A percentile compares a stretch with the other conserved stretches of the same genome.
Evolutionary conservation across 2,329 filamentous ascomycete genomes (phyloP).

Genomic region (Pseudohalonectria lignicola): DNA sequence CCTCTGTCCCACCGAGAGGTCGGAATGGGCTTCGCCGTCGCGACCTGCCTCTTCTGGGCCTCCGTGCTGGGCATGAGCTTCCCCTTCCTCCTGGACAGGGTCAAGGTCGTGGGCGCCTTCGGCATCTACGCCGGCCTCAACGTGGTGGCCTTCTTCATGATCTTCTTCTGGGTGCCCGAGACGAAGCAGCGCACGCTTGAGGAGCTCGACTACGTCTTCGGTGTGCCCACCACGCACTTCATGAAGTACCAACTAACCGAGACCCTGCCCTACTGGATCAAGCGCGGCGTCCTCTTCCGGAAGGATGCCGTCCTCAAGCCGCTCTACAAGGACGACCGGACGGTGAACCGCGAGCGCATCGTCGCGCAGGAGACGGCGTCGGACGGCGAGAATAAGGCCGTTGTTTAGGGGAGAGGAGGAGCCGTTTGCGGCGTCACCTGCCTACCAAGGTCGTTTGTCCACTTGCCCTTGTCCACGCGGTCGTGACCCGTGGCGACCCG

Average conservation of each 20-base stretch:
- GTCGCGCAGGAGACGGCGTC: too few species aligned
- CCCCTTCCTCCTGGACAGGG: conserved; percentile 39
- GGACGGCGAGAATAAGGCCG: too few species aligned
- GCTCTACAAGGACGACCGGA: conserved; percentile 24
- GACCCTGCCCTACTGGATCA: conserved; percentile 49
- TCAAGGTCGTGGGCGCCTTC: conserved; percentile 32
- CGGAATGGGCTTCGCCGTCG: conserved; percentile 60
- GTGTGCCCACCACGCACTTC: conserved; percentile 46
- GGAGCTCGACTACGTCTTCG: conserved; percentile 51
- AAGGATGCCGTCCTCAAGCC: conserved; percentile 33
- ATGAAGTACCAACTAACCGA: conserved; percentile 45
- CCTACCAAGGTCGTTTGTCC: too few species aligned
- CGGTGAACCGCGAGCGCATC: too few species aligned
- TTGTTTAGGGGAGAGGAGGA: too few species aligned
- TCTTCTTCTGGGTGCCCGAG: conserved; percentile 47
- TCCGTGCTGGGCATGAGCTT: conserved; percentile 52
- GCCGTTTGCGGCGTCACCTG: too few species aligned
- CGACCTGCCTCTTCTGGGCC: conserved; percentile 52
- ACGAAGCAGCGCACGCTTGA: conserved; percentile 48
- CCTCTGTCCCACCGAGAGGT: conserved; percentile 61
- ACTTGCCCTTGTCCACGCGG: too few species aligned
- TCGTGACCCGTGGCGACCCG: too few species aligned
- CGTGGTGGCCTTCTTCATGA: conserved; percentile 40
- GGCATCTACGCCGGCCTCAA: conserved; percentile 47
- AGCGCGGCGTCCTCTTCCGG: conserved; percentile 41